Evolutionary conservation across 495 filamentous ascomycete species (phyloP).

Genomic region (Neurospora tetrasperma): DNA sequence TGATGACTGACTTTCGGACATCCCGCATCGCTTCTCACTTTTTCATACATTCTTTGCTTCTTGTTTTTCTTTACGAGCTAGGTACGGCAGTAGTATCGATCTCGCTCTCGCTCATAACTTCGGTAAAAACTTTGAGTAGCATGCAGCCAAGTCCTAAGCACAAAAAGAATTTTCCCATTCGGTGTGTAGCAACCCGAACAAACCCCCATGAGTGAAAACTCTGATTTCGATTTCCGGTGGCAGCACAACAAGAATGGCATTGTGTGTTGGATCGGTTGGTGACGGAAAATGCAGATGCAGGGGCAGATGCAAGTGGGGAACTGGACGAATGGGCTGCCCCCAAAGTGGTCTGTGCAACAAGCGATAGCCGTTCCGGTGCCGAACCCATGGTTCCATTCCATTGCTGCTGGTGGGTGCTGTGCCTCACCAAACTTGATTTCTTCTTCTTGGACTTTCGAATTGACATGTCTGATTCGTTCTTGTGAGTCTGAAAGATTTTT

Average conservation of each 20-base stretch:
- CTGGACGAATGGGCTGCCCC: not conserved
- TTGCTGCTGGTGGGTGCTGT: not conserved
- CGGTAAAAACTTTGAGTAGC: not conserved
- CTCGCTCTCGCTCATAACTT: slow-evolving; percentile 1
- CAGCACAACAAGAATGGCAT: not conserved
- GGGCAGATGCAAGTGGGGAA: not conserved
- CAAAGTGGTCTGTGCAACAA: not conserved
- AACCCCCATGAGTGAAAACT: not conserved
- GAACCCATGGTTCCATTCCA: not conserved
- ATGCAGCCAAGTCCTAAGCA: not conserved
- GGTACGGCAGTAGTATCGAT: not conserved
- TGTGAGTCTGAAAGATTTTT: not conserved
- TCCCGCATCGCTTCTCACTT: not conserved
- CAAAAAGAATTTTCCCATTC: not conserved
- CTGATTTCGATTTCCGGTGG: not conserved
- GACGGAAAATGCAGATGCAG: not conserved
- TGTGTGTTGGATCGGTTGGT: not conserved
- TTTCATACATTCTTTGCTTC: not conserved
- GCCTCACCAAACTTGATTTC: not conserved
- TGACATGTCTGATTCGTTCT: not conserved
- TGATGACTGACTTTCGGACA: not conserved
- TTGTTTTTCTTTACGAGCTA: not conserved
- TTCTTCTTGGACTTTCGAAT: not conserved
- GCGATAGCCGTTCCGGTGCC: not conserved
- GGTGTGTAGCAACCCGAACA: not conserved